These are phyloP conservation scores for Myochromella boudieri DNA, from an alignment of 768 basidiomycete genomes.

Conservation along the genomic window DNA sequence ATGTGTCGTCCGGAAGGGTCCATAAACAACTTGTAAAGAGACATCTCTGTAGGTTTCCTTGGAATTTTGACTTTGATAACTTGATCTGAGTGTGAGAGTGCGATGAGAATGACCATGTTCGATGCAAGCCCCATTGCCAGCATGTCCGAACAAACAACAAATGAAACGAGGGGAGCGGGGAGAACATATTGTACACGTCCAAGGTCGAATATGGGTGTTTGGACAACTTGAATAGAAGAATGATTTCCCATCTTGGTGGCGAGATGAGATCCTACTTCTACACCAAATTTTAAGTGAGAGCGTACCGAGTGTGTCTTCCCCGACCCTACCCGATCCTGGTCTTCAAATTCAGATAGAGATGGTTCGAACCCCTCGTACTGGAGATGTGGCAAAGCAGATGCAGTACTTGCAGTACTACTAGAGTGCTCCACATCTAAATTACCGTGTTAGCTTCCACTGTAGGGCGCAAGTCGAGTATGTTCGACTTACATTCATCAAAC, in stretches of 20 bases:
- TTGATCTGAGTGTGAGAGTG: slow-evolving; percentile 84
- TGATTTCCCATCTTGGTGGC: slow-evolving; percentile 29
- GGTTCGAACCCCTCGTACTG: slow-evolving; percentile 91
- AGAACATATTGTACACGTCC: slow-evolving; percentile 87
- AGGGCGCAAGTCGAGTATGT: slow-evolving; percentile 4
- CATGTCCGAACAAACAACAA: slow-evolving; percentile 84
- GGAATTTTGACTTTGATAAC: slow-evolving; percentile 79
- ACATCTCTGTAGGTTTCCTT: slow-evolving; percentile 72
- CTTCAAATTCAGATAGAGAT: slow-evolving; percentile 54
- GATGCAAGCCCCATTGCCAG: slow-evolving; percentile 81
- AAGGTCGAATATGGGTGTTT: slow-evolving; percentile 76
- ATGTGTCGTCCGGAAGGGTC: slow-evolving; percentile 94
- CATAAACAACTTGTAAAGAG: slow-evolving; percentile 81
- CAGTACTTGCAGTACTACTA: slow-evolving; percentile 44
- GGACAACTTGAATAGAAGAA: slow-evolving; percentile 31
- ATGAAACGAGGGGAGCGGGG: slow-evolving; percentile 78
- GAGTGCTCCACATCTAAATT: slow-evolving; percentile 84
- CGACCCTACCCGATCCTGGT: slow-evolving; percentile 42
- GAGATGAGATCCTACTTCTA: background rate
- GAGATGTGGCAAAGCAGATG: slow-evolving; percentile 49
- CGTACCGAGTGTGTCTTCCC: slow-evolving; percentile 34
- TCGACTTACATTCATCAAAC: slow-evolving; percentile 66
- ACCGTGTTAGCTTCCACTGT: slow-evolving; percentile 9
- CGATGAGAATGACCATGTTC: slow-evolving; percentile 83
- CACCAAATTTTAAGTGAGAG: background rate